Base-by-base conservation (phyloP, 2,329 filamentous ascomycete species). In the Fusarium sp. region DNA sequence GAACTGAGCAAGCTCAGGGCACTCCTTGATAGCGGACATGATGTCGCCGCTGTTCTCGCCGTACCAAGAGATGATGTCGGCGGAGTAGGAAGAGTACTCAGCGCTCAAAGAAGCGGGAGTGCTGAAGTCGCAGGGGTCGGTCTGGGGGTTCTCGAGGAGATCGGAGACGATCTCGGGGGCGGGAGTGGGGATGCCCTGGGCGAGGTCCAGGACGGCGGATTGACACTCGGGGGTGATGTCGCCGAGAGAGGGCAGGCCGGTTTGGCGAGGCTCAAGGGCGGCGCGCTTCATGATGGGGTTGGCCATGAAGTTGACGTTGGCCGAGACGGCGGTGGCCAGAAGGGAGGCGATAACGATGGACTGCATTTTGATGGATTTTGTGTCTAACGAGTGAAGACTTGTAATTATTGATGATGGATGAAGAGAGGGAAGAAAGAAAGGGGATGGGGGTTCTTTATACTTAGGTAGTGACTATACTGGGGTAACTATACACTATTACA, bases 111-210 rank as follows among this genome's bases (percentile, higher is more conserved):
- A 75, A 24, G 66, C 42, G n/a, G 81, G 78, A 9, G 75, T 59
- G 58, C 60, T 75, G 74, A 78, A 76, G 66, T 60, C 22, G 79
- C 80, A 82, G 6, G 74, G 68, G 75, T 81, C 75, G 54, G 76
- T 75, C 55, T 72, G 70, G 8, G 75, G 68, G 68, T 77, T 55
- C 11, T 66, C 59, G 12, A 49, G 47, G 29, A 72, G 34, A 68
- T 77, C 76, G 38, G 72, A 66, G 59, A 73, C 32, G 70, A 82
- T 71, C 32, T 65, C 65, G 4, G 79, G 68, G 8, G 77, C 71
- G 20, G 79, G 78, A 6, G 78, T 79, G 15, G 79, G 79, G 16
- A 79, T 34, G 11, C 68, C 59, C 44, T 58, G 44, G 70, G 74
- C 67, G 68, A 78, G 46, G 54, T 64, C 66, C 30, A 74, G 43